Conservation (phyloP, 352 stramenopile species). For the Phytophthora macrochlamydospora region DNA sequence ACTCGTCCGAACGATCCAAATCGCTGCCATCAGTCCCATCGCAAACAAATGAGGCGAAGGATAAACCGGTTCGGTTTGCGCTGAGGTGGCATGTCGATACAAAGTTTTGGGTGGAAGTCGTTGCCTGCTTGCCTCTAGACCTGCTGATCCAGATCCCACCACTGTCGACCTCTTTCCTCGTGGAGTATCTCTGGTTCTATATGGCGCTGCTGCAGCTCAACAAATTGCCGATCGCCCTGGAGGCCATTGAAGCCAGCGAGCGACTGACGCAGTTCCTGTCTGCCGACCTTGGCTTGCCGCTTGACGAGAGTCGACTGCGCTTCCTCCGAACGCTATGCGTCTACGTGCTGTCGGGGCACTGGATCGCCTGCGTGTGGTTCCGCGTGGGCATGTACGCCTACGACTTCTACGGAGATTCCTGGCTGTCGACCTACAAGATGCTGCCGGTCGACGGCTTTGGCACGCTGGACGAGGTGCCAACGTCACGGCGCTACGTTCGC, state of each 20-base stretch:
- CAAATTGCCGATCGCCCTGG: conserved; percentile 58
- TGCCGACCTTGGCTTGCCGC: conserved; percentile 54
- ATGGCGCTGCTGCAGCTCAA: conserved; percentile 63
- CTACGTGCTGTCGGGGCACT: conserved; percentile 68
- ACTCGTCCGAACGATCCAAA: no score
- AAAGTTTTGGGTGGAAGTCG: conserved; percentile 33
- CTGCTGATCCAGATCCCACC: conserved; percentile 52
- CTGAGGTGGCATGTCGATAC: conserved; percentile 8
- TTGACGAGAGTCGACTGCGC: conserved; percentile 54
- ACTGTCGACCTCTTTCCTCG: conserved; percentile 20
- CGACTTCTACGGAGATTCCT: conserved; percentile 54
- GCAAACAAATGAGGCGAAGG: background rate
- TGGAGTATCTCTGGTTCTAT: conserved; percentile 56
- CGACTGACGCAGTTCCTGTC: conserved; percentile 56
- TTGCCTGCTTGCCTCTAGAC: conserved; percentile 51
- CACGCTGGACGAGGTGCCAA: conserved; percentile 43
- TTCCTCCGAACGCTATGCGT: conserved; percentile 54
- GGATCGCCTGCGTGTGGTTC: conserved; percentile 77
- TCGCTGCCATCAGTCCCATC: background rate
- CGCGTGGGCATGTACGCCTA: conserved; percentile 50
- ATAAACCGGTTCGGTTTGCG: conserved; percentile 7
- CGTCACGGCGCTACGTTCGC: conserved; percentile 53
- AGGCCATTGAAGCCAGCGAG: conserved; percentile 56
- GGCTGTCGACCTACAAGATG: conserved; percentile 63
- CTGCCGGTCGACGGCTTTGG: conserved; percentile 52